Percentiles rank a stretch among this genome's conserved stretches.
Conservation (phyloP, 176 grass and related monocot species). For the Dactylis glomerata region DNA sequence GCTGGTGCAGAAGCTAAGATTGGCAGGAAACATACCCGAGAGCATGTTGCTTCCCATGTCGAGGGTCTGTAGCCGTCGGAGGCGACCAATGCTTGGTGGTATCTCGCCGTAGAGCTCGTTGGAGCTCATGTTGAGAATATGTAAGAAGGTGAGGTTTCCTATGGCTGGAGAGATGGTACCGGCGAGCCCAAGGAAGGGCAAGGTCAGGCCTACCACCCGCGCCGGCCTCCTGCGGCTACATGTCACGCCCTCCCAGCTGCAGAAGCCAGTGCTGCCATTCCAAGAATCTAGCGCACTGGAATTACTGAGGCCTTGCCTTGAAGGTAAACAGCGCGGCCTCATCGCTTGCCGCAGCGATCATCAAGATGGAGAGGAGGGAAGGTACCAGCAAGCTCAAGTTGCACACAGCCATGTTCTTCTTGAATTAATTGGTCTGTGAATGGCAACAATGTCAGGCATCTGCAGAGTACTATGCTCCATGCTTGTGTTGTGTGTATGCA, state of each 20-base stretch:
- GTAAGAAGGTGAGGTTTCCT: background rate
- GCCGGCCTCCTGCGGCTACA: background rate
- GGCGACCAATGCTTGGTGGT: background rate
- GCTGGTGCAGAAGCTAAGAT: background rate
- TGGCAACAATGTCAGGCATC: background rate
- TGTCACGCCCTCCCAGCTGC: background rate
- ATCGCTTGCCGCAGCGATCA: background rate
- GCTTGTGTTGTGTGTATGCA: background rate
- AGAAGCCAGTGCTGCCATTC: background rate
- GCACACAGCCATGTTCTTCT: background rate
- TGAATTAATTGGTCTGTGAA: background rate
- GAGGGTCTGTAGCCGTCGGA: background rate
- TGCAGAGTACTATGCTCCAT: background rate
- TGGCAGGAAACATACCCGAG: background rate
- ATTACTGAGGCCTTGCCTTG: background rate
- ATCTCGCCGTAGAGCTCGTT: background rate
- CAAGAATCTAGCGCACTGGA: background rate
- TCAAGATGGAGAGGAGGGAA: background rate
- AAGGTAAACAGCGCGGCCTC: background rate
- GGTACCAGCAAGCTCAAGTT: background rate
- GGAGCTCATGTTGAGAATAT: background rate
- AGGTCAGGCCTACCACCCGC: background rate
- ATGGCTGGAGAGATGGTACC: background rate
- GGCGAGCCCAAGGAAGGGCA: rapidly evolving
- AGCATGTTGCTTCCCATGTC: background rate